A percentile compares a stretch with the other conserved stretches of the same genome.
These are phyloP conservation scores for Gossypium aridum DNA, from an alignment of 441 rosid genomes.

Conservation along the genomic window DNA sequence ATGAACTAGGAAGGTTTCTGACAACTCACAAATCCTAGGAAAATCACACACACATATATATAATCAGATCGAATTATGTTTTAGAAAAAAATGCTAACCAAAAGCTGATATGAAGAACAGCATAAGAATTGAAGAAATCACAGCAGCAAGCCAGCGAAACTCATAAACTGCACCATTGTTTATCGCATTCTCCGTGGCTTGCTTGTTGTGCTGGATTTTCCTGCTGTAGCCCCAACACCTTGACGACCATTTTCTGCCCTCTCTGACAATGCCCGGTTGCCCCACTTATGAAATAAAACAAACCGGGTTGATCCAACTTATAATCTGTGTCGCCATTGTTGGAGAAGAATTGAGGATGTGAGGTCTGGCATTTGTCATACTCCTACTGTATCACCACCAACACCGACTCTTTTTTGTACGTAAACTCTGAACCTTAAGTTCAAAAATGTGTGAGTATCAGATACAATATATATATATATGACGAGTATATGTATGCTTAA, in stretches of 20 bases:
- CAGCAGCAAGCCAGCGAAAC: neutral
- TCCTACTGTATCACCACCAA: conserved; percentile 61
- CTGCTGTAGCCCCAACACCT: conserved; percentile 38
- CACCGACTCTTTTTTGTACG: conserved; percentile 71
- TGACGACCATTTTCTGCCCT: conserved; percentile 75
- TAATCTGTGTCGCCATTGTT: conserved; percentile 58
- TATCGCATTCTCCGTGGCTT: neutral
- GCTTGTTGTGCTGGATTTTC: neutral
- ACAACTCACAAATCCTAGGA: no score
- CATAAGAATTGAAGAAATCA: neutral
- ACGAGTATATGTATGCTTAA: no score
- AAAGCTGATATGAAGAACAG: neutral
- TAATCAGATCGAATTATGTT: neutral
- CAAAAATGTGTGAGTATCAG: no score
- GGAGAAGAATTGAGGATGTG: conserved; percentile 70
- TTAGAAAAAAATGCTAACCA: neutral
- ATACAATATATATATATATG: no score
- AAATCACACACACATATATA: no score
- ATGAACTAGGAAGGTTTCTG: no score
- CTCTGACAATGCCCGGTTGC: conserved; percentile 61
- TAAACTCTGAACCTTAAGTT: conserved; percentile 39
- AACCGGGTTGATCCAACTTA: conserved; percentile 49
- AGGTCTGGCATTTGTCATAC: conserved; percentile 67
- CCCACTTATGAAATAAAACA: conserved; percentile 81
- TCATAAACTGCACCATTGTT: neutral